phyloP scores from a whole-genome alignment of 2,329 filamentous ascomycete species.

The Samsoniella hepiali region DNA sequence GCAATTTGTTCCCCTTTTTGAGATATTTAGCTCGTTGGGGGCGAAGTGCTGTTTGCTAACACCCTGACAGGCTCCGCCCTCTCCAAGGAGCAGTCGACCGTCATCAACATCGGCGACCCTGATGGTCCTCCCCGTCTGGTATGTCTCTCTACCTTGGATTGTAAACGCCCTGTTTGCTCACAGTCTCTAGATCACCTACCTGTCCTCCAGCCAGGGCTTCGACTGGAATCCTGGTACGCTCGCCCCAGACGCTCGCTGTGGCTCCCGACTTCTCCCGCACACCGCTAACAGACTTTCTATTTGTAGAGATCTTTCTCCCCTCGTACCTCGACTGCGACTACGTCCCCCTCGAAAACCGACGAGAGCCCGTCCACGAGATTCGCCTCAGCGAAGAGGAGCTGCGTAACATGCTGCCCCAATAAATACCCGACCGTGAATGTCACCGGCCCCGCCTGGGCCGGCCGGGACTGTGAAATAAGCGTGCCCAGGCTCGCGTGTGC shows the following conservation, averaged over 20 bases:
- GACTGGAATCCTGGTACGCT: conserved; percentile 72
- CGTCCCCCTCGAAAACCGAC: conserved; percentile 69
- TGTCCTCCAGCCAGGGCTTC: conserved; percentile 76
- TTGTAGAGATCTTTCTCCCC: conserved; percentile 72
- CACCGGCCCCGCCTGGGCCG: neutral
- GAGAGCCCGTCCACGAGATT: conserved; percentile 77
- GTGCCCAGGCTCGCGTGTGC: neutral
- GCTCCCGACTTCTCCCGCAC: conserved; percentile 1
- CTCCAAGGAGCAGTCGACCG: conserved; percentile 72
- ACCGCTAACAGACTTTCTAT: conserved; percentile 4
- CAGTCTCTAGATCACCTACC: conserved; percentile 65
- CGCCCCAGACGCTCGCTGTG: too few species aligned
- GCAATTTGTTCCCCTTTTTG: neutral
- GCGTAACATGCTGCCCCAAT: conserved; percentile 64
- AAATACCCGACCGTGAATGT: conserved; percentile 1
- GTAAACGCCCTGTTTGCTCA: neutral
- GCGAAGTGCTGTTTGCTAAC: neutral
- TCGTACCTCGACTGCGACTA: conserved; percentile 75
- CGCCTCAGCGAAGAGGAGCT: conserved; percentile 74
- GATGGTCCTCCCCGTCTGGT: conserved; percentile 72
- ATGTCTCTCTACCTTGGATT: conserved; percentile 29
- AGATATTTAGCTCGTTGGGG: neutral
- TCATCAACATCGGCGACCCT: conserved; percentile 72
- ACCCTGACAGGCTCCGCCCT: conserved; percentile 61
- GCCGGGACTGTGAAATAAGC: neutral